A percentile compares a stretch with the other conserved stretches of the same genome.
These are phyloP conservation scores for Melaleuca alternifolia DNA, from an alignment of 345 rosid species.

Conservation along the genomic window DNA sequence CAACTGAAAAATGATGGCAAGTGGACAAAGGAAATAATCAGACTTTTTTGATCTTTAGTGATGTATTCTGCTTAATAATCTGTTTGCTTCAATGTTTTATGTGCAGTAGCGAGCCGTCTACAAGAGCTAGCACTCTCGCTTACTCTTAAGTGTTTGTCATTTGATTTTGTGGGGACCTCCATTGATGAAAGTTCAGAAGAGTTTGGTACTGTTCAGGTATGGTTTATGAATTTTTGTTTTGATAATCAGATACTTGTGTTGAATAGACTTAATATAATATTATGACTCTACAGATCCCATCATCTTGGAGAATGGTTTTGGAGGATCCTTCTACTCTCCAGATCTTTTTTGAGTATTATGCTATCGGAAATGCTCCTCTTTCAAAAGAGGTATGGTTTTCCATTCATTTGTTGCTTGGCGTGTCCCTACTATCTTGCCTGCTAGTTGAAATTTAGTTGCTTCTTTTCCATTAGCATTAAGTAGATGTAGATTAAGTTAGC, in stretches of 20 bases:
- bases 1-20: slow-evolving; percentile 95
- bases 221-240: neutral
- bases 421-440: neutral
- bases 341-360: slow-evolving; percentile 93
- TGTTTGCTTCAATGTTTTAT: slow-evolving; percentile 1
- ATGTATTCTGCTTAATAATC: neutral
- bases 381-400: slow-evolving; percentile 76
- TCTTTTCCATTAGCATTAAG: neutral
- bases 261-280: neutral
- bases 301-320: slow-evolving; percentile 77
- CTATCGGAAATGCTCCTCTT: slow-evolving; percentile 57
- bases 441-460: neutral
- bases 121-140: slow-evolving; percentile 98
- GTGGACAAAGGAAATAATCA: neutral
- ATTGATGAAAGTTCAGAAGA: slow-evolving; percentile 98
- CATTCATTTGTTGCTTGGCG: neutral
- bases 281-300: slow-evolving; percentile 55
- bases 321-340: slow-evolving; percentile 93
- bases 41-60: neutral
- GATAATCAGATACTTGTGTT: neutral
- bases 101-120: slow-evolving; percentile 58
- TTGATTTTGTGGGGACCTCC: slow-evolving; percentile 97
- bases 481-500: neutral
- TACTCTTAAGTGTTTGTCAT: slow-evolving; percentile 85
- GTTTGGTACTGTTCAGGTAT: slow-evolving; percentile 98